Conservation (phyloP, 2,329 filamentous ascomycete species). For the Fusarium graminum region DNA sequence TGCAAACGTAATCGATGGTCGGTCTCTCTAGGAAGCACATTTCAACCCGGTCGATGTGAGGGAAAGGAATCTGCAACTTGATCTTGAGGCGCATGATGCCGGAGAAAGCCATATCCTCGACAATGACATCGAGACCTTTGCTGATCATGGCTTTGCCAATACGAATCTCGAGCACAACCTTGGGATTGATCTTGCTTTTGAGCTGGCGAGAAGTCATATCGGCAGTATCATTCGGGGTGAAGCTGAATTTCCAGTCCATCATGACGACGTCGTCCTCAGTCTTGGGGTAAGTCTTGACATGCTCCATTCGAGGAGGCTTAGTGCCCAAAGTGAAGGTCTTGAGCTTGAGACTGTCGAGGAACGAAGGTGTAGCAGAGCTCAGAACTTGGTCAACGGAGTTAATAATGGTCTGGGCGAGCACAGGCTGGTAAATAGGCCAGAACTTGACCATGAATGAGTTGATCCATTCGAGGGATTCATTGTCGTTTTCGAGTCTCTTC, state of each 20-base stretch:
- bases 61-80: conserved; percentile 95
- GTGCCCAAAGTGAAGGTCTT: conserved; percentile 94
- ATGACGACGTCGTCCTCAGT: conserved; percentile 94
- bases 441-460: conserved; percentile 99
- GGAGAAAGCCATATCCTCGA: conserved; percentile 96
- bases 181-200: conserved; percentile 96
- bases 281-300: conserved; percentile 98
- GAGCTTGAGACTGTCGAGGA: conserved; percentile 92
- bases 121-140: conserved; percentile 96
- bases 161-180: conserved; percentile 93
- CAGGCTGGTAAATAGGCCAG: conserved; percentile 98
- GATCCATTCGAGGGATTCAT: conserved; percentile 97
- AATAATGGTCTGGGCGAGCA: conserved; percentile 91
- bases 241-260: conserved; percentile 99
- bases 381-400: conserved; percentile 96
- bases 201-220: conserved; percentile 92
- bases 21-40: conserved; percentile 94
- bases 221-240: conserved; percentile 92
- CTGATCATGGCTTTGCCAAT: conserved; percentile 97
- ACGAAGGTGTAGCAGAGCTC: conserved; percentile 89
- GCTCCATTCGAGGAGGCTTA: conserved; percentile 95
- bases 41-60: conserved; percentile 93
- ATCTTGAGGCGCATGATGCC: conserved; percentile 97
- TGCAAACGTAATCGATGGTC: conserved; percentile 96
- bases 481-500: conserved; percentile 87